phyloP scores from a whole-genome alignment of 2,329 filamentous ascomycete species.

The Orbilia blumenaviensis region DNA sequence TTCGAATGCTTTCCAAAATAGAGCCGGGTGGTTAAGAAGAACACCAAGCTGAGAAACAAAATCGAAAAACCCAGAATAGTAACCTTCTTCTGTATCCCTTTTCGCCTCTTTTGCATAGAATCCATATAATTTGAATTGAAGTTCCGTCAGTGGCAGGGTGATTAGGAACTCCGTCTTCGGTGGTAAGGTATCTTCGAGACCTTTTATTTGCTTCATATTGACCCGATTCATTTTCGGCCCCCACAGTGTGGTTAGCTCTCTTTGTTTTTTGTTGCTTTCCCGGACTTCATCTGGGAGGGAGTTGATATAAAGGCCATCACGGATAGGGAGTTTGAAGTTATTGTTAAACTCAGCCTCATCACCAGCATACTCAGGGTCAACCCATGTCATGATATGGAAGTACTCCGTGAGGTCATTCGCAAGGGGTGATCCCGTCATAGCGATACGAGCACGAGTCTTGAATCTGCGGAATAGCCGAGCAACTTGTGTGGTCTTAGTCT shows the following conservation, averaged over 20 bases:
- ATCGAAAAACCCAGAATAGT: slow-evolving; percentile 31
- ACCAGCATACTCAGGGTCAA: slow-evolving; percentile 80
- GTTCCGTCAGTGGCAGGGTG: slow-evolving; percentile 72
- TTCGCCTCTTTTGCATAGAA: slow-evolving; percentile 27
- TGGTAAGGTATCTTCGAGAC: slow-evolving; percentile 68
- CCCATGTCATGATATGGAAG: slow-evolving; percentile 86
- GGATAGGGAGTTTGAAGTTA: slow-evolving; percentile 78
- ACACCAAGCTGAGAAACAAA: slow-evolving; percentile 19
- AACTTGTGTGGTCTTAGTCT: slow-evolving; percentile 70
- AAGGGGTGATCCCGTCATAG: slow-evolving; percentile 85
- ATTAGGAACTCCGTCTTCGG: slow-evolving; percentile 84
- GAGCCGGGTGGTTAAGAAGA: slow-evolving; percentile 29
- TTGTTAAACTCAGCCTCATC: slow-evolving; percentile 72
- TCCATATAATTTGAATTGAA: slow-evolving; percentile 73
- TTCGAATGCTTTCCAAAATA: slow-evolving; percentile 24
- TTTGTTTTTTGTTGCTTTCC: slow-evolving; percentile 72
- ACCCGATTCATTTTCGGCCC: slow-evolving; percentile 79
- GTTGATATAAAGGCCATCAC: slow-evolving; percentile 74
- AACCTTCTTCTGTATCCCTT: neutral
- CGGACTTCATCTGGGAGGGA: slow-evolving; percentile 69
- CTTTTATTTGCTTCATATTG: slow-evolving; percentile 73
- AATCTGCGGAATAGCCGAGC: slow-evolving; percentile 69
- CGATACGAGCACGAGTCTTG: slow-evolving; percentile 75
- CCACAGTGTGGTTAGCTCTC: slow-evolving; percentile 75
- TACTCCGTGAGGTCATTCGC: slow-evolving; percentile 87